phyloP scores from a whole-genome alignment of 2,329 filamentous ascomycete genomes.

The Cladophialophora psammophila region DNA sequence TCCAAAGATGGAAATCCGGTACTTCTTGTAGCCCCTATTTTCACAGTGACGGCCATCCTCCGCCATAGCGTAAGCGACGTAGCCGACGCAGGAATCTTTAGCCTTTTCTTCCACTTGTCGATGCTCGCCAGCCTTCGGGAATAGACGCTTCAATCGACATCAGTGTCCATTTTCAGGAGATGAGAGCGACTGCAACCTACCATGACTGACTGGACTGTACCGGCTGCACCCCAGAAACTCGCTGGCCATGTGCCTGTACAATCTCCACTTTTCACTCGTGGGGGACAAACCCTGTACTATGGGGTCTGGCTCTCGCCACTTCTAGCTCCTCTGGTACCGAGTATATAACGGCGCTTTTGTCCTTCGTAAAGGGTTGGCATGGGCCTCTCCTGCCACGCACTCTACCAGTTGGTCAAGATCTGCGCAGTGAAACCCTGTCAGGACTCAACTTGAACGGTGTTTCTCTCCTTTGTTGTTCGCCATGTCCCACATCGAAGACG shows the following conservation, averaged over 20 bases:
- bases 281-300: background rate
- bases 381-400: background rate
- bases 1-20: background rate
- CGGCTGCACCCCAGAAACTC: conserved; percentile 15
- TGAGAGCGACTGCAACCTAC: background rate
- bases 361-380: background rate
- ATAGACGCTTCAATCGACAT: background rate
- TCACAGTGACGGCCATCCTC: background rate
- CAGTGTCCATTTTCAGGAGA: background rate
- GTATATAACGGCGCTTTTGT: background rate
- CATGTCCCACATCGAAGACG: conserved; percentile 13
- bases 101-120: background rate
- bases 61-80: conserved; percentile 13
- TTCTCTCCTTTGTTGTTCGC: background rate
- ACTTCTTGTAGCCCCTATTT: background rate
- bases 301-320: background rate
- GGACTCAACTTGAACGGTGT: background rate
- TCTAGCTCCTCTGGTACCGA: background rate
- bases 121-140: background rate
- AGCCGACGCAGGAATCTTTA: conserved; percentile 11
- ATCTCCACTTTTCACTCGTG: conserved; percentile 4
- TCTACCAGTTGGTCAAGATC: background rate
- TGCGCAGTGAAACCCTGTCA: background rate
- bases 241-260: conserved; percentile 11
- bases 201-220: background rate